These are phyloP conservation scores for Starmerella floricola DNA, from an alignment of 805 yeast species.

Conservation along the genomic window DNA sequence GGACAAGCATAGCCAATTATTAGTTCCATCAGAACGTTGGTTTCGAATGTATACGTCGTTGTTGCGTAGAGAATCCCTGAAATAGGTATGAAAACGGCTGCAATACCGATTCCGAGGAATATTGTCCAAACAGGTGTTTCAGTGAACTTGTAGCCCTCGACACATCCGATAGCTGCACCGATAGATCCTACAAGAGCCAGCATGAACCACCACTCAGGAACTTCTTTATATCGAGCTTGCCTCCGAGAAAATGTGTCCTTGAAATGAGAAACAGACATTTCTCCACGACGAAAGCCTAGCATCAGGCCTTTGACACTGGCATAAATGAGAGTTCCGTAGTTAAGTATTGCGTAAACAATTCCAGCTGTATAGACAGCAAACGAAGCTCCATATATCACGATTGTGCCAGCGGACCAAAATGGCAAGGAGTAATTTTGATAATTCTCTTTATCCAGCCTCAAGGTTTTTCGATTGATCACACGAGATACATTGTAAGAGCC, in stretches of 20 bases:
- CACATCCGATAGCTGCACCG: constrained; percentile 34
- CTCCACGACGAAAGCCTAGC: no score
- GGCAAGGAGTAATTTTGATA: constrained; percentile 52
- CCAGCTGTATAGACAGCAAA: constrained; percentile 45
- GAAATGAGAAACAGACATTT: no score
- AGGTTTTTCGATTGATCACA: constrained; percentile 34
- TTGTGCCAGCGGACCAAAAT: constrained; percentile 49
- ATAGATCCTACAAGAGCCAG: constrained; percentile 36
- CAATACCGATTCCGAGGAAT: constrained; percentile 45
- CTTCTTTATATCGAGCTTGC: constrained; percentile 44
- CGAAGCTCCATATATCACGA: constrained; percentile 45
- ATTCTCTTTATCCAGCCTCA: constrained; percentile 35
- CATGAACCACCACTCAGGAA: constrained; percentile 60
- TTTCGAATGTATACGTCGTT: constrained; percentile 39
- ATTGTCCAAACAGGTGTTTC: constrained; percentile 54
- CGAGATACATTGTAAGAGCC: constrained; percentile 33
- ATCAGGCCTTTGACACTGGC: no score
- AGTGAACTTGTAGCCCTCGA: constrained; percentile 32
- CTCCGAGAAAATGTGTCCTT: constrained; percentile 31
- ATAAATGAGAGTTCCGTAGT: no score
- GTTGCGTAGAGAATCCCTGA: constrained; percentile 44
- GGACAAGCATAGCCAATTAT: constrained; percentile 49
- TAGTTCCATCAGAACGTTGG: constrained; percentile 47
- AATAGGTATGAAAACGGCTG: constrained; percentile 48
- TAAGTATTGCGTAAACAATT: constrained; percentile 39